phyloP scores from a whole-genome alignment of 495 filamentous ascomycete genomes.

The Tirmania nivea region DNA sequence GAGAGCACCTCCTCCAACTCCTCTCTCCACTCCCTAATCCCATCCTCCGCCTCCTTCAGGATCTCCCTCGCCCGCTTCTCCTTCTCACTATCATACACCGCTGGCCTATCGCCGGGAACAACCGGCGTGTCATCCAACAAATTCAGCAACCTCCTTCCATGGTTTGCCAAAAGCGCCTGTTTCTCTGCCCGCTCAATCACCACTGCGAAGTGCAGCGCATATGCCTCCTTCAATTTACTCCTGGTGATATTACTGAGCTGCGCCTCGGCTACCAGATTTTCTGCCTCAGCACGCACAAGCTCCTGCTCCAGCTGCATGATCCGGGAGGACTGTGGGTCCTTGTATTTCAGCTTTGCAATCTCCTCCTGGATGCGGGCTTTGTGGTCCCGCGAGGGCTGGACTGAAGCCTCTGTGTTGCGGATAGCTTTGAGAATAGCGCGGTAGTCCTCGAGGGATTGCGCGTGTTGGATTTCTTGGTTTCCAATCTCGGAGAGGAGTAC shows the following conservation, averaged over 20 bases:
- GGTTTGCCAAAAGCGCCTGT: constrained; percentile 75
- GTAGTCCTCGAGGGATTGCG: constrained; percentile 65
- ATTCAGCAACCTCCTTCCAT: constrained; percentile 64
- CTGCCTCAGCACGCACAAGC: constrained; percentile 81
- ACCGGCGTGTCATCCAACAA: constrained; percentile 82
- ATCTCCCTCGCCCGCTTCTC: constrained; percentile 44
- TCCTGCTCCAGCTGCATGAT: constrained; percentile 80
- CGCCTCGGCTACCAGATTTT: constrained; percentile 86
- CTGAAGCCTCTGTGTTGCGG: constrained; percentile 71
- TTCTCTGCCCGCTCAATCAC: constrained; percentile 91
- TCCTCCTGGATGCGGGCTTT: constrained; percentile 73
- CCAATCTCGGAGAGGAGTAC: constrained; percentile 79
- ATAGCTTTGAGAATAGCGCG: constrained; percentile 67
- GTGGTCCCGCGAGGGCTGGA: constrained; percentile 76
- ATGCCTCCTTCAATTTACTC: constrained; percentile 83
- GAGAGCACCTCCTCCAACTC: constrained; percentile 27
- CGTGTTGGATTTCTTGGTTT: constrained; percentile 75
- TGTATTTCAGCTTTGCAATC: constrained; percentile 68
- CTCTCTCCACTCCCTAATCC: constrained; percentile 51
- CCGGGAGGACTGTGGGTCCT: constrained; percentile 58
- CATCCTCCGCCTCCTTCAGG: constrained; percentile 82
- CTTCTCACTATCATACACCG: constrained; percentile 37
- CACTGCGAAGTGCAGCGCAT: constrained; percentile 63
- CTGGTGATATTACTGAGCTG: constrained; percentile 92
- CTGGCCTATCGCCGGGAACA: constrained; percentile 59